phyloP scores from a whole-genome alignment of 169 alveolate genomes.

The Plasmodium reichenowi region DNA sequence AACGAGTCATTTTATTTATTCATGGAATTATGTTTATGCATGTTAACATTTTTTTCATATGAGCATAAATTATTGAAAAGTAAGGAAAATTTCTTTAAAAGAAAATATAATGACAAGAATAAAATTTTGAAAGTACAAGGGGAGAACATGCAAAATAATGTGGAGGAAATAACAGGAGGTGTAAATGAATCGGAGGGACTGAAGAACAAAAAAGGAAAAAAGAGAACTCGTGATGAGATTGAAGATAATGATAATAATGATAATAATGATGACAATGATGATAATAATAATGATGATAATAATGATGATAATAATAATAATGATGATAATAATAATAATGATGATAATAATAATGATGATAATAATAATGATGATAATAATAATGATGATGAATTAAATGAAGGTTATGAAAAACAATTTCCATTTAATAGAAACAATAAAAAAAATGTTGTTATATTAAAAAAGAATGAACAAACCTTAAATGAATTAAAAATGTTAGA shows the following conservation, averaged over 20 bases:
- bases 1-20: constrained; percentile 69
- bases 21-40: constrained; percentile 62
- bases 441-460: constrained; percentile 49
- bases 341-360: background rate
- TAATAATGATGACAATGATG: background rate
- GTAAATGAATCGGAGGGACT: background rate
- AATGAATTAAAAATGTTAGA: constrained; percentile 32
- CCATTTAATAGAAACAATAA: background rate
- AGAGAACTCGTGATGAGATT: background rate
- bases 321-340: background rate
- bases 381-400: background rate
- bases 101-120: constrained; percentile 72
- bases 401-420: background rate
- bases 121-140: constrained; percentile 41
- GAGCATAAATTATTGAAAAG: constrained; percentile 58
- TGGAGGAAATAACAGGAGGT: background rate
- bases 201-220: background rate
- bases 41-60: constrained; percentile 52
- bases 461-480: constrained; percentile 59
- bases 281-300: constrained; percentile 10
- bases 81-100: constrained; percentile 70
- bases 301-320: background rate
- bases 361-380: background rate
- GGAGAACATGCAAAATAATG: background rate
- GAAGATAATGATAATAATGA: background rate